phyloP scores from a whole-genome alignment of 169 alveolate genomes.

The Plasmodium malariae region DNA sequence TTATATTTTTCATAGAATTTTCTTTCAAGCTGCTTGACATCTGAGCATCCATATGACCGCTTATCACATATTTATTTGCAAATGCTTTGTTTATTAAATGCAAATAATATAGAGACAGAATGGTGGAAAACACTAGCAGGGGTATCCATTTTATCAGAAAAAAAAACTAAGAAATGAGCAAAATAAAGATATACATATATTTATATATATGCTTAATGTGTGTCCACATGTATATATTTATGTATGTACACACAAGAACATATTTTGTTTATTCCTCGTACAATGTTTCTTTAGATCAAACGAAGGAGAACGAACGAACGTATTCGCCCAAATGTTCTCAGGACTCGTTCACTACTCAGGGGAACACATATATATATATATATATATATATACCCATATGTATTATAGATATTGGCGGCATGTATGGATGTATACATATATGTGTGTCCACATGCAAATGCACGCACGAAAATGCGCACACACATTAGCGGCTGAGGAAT shows the following conservation, averaged over 20 bases:
- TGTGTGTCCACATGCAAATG: too few relatives aligned
- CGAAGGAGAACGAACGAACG: neutral
- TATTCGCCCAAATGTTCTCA: too few relatives aligned
- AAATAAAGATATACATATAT: neutral
- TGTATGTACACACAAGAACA: too few relatives aligned
- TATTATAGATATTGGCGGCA: too few relatives aligned
- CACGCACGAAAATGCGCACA: too few relatives aligned
- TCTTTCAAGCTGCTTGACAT: neutral
- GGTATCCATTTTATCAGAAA: constrained; percentile 40
- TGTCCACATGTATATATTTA: neutral
- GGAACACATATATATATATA: neutral
- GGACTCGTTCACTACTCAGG: neutral
- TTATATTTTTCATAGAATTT: neutral
- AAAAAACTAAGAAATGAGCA: constrained; percentile 4
- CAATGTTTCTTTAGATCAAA: too few relatives aligned
- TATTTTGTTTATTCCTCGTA: too few relatives aligned
- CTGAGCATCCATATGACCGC: neutral
- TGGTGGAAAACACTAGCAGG: constrained; percentile 13
- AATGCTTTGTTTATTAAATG: constrained; percentile 19
- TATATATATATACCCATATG: too few relatives aligned
- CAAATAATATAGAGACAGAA: constrained; percentile 13
- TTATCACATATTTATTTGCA: neutral
- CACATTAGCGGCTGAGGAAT: neutral
- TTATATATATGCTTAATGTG: neutral
- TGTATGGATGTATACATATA: too few relatives aligned